A percentile compares a stretch with the other conserved stretches of the same genome.
Evolutionary conservation across 768 basidiomycete genomes (phyloP).

Genomic region (Saitozyma podzolica): DNA sequence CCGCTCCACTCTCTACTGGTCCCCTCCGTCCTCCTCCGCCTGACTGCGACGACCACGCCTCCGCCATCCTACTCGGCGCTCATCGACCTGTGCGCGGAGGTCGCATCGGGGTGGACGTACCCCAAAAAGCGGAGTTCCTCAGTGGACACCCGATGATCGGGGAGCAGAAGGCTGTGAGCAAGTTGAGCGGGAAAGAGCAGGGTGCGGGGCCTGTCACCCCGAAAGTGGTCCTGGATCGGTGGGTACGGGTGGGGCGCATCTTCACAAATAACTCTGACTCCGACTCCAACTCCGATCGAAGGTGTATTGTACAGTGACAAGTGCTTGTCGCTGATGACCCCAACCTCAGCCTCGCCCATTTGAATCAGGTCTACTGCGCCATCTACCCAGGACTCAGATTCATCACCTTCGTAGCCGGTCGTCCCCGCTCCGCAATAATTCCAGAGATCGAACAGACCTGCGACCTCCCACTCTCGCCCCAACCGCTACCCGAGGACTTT

Average conservation of each 20-base stretch:
- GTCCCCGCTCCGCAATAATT: constrained; percentile 68
- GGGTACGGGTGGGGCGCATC: constrained; percentile 10
- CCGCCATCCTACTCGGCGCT: constrained; percentile 22
- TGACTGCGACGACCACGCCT: constrained; percentile 52
- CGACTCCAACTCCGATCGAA: neutral
- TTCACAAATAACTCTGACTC: neutral
- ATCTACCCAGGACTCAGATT: constrained; percentile 75
- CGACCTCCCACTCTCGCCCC: constrained; percentile 38
- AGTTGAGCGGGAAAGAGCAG: constrained; percentile 78
- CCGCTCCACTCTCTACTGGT: constrained; percentile 61
- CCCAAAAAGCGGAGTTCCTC: constrained; percentile 63
- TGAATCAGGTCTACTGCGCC: constrained; percentile 76
- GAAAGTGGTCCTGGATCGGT: constrained; percentile 69
- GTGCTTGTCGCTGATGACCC: neutral
- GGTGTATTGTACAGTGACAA: neutral
- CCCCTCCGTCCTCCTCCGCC: constrained; percentile 47
- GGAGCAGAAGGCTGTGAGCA: constrained; percentile 71
- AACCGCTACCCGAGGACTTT: constrained; percentile 29
- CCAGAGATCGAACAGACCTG: constrained; percentile 76
- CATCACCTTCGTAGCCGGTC: constrained; percentile 89
- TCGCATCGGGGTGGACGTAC: constrained; percentile 33
- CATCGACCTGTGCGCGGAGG: constrained; percentile 24
- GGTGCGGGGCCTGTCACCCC: constrained; percentile 64
- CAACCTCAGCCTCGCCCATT: constrained; percentile 59
- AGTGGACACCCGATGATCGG: constrained; percentile 88